Evolutionary conservation across 768 basidiomycete genomes (phyloP).

Genomic region (Suillus americanus): DNA sequence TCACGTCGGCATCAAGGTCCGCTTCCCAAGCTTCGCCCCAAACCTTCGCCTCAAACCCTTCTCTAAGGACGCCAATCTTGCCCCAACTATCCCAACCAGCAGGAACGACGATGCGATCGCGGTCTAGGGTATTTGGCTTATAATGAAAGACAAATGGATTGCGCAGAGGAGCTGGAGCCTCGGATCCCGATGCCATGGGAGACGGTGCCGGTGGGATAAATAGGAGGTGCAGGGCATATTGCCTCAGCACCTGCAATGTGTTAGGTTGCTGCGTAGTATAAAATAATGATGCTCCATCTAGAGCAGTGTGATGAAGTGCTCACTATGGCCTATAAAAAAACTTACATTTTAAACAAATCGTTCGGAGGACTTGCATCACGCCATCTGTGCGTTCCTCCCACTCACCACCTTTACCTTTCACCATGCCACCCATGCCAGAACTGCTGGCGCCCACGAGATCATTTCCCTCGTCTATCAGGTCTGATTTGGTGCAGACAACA

Average conservation of each 20-base stretch:
- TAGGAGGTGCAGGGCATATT: conserved; percentile 75
- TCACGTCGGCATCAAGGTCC: conserved; percentile 55
- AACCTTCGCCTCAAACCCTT: conserved; percentile 83
- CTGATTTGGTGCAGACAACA: conserved; percentile 90
- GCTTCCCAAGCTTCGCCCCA: conserved; percentile 82
- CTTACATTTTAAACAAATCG: conserved; percentile 91
- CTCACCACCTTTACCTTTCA: conserved; percentile 87
- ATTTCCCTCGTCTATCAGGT: conserved; percentile 82
- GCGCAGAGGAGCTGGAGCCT: conserved; percentile 50
- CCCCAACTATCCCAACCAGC: conserved; percentile 99
- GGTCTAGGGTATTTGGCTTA: conserved; percentile 89
- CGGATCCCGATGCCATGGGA: conserved; percentile 29
- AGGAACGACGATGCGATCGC: conserved; percentile 89
- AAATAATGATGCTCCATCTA: conserved; percentile 91
- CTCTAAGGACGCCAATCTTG: conserved; percentile 86
- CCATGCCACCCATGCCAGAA: conserved; percentile 86
- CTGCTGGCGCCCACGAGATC: conserved; percentile 68
- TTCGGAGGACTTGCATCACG: conserved; percentile 92
- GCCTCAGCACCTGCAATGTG: conserved; percentile 73
- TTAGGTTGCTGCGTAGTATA: conserved; percentile 84
- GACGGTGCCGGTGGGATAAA: conserved; percentile 65
- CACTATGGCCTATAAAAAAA: conserved; percentile 10
- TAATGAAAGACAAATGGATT: conserved; percentile 86
- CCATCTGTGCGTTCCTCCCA: conserved; percentile 97
- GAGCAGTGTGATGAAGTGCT: conserved; percentile 2